Evolutionary conservation across 495 filamentous ascomycete species (phyloP), one percentile per base, ranked within the genome.

Genomic region (Xylaria nigripes): DNA sequence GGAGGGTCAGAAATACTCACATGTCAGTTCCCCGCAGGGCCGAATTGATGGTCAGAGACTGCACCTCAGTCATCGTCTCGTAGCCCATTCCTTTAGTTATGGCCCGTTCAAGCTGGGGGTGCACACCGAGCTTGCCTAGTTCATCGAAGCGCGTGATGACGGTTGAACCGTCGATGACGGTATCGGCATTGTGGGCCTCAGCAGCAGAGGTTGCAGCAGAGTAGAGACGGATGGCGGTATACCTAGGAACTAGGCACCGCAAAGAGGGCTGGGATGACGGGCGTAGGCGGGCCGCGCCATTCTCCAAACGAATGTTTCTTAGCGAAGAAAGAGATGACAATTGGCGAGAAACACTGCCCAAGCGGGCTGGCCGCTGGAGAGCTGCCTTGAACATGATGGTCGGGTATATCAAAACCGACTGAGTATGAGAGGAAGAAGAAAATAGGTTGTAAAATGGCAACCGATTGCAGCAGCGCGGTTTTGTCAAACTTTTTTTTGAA

Each of bases 21-120:
- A 96, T 73, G 72, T 98, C 94, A 29, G 68, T 71, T 16, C 93
- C 94, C 54, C 81, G 76, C 40, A 98, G 70, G 49, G 81, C 86
- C 45, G 87, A 73, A 43, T 82, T 81, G 61, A 98, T 88, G 2
- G 94, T 95, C 68, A 82, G 68, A 29, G 80, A 76, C 62, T 98
- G 93, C n/a, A 98, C 91, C 8, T 90, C 81, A 3, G 93, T 97
- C 92, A 98, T 96, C 36, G 77, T 85, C 21, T 86, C 77, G 59
- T 95, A 79, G 2, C 76, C 70, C 86, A 96, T 93, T 18, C 80
- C 76, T 21, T 78, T 56, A 0, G 82, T 87, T 60, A 97, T 81
- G 41, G 84, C 82, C 6, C 75, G 55, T 51, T 96, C 76, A 44
- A 97, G 69, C 30, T 69, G 72, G 4, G 65, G 57, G 60, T 91